Percentiles rank a stretch among this genome's conserved stretches.
These are phyloP conservation scores for Cicer bijugum DNA, from an alignment of 306 rosid genomes.

Conservation along the genomic window DNA sequence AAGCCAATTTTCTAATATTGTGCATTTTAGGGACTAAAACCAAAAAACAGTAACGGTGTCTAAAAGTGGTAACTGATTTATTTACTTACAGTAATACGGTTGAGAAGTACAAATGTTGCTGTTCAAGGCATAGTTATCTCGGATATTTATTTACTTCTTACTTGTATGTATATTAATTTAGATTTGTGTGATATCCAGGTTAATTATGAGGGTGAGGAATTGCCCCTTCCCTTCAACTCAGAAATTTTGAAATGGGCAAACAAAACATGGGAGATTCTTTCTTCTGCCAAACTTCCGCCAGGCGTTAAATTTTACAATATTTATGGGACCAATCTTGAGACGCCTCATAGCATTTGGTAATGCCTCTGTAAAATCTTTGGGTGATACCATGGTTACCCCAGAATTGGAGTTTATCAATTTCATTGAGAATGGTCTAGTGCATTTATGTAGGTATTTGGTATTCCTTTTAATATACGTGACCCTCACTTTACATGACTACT, in stretches of 20 bases:
- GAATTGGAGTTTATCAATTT: conserved; percentile 30
- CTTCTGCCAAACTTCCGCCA: conserved; percentile 84
- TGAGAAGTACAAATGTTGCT: conserved; percentile 16
- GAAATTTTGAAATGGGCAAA: conserved; percentile 88
- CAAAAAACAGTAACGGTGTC: background rate
- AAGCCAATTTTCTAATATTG: background rate
- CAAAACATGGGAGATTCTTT: conserved; percentile 70
- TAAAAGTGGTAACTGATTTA: background rate
- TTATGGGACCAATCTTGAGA: conserved; percentile 73
- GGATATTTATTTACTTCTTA: conserved; percentile 6
- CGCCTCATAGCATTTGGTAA: conserved; percentile 93
- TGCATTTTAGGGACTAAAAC: background rate
- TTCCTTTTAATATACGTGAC: conserved; percentile 38
- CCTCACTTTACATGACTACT: conserved; percentile 42
- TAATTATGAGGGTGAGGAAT: conserved; percentile 57
- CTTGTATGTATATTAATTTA: background rate
- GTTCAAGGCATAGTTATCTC: background rate
- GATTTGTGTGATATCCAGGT: conserved; percentile 56
- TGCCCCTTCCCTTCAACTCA: conserved; percentile 76
- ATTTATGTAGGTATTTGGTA: conserved; percentile 20
- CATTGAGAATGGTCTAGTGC: conserved; percentile 23
- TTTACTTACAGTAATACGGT: conserved; percentile 7
- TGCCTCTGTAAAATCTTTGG: conserved; percentile 34
- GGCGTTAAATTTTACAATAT: conserved; percentile 85
- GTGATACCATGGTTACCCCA: conserved; percentile 12